Evolutionary conservation across 169 alveolate genomes (phyloP).

Genomic region (Eimeria maxima): DNA sequence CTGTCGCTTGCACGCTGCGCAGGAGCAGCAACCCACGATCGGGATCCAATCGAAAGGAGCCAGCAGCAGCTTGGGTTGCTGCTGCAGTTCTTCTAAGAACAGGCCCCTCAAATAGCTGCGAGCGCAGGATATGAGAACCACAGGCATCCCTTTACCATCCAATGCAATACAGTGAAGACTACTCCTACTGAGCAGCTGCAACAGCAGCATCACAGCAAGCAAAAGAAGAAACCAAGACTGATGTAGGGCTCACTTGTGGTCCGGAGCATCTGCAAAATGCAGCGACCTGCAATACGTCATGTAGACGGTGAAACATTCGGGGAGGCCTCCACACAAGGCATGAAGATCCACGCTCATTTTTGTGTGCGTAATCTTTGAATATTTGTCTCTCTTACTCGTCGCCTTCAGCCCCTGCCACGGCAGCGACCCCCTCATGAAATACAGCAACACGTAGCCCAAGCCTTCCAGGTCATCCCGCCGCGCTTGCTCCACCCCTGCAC

Average conservation of each 20-base stretch:
- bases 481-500: conserved; percentile 93
- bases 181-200: neutral
- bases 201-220: conserved; percentile 4
- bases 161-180: neutral
- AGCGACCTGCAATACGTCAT: conserved; percentile 97
- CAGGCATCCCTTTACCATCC: neutral
- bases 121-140: neutral
- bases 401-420: conserved; percentile 99
- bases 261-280: conserved; percentile 98
- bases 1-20: conserved; percentile 46
- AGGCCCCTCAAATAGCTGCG: conserved; percentile 60
- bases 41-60: conserved; percentile 54
- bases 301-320: conserved; percentile 92
- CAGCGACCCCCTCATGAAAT: conserved; percentile 96
- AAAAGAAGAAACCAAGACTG: neutral
- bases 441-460: conserved; percentile 96
- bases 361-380: conserved; percentile 97
- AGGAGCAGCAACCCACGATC: conserved; percentile 58
- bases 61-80: conserved; percentile 33
- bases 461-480: conserved; percentile 99
- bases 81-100: conserved; percentile 57
- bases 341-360: conserved; percentile 93
- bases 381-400: conserved; percentile 97
- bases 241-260: conserved; percentile 88
- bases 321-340: conserved; percentile 92